Evolutionary conservation across 331 rosid species (phyloP), one percentile per base, ranked within the genome.

Genomic region (Acacia concinna): DNA sequence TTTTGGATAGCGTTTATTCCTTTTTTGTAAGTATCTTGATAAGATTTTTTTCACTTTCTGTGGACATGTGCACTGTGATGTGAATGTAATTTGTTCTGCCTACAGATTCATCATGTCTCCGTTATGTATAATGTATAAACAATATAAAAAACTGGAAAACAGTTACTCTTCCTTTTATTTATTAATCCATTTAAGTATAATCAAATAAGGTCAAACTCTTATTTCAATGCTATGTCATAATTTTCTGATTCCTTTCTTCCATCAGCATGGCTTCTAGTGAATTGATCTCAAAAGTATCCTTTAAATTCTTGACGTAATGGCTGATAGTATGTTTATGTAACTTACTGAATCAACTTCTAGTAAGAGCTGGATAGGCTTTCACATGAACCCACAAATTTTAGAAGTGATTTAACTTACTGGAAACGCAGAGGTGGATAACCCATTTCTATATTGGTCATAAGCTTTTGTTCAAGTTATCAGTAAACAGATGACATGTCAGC

Each of bases 1-100:
- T 89, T 91, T 56, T 89, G 97, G 97, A 73, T 91, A 78, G 79
- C 97, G 52, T 89, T 91, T 84, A 15, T 89, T 70, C 97, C 97
- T 5, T 57, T 88, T 7, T 85, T 71, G 97, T 91, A 81, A 91
- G 94, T 79, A 64, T 68, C 72, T 49, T 65, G 31, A 6, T 49
- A 20, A 59, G 30, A 20, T 79, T 68, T 8, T 21, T 68, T 23
- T 40, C 34, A 25, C 34, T 59, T 59, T 60, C 8, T 60, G 37
- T 4, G 20, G 31, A 68, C 8, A 54, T 59, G 18, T 59, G 15
- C 49, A 5, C 8, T 9, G 44, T 59, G 18, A 8, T 27, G 35
- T 21, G 59, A 17, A n/a, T 71, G 15, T 41, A 40, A 38, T 73
- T 71, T 59, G 14, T 68, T 57, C 21, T 51, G 41, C 13, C 38